Base-by-base conservation (phyloP, 306 rosid genomes). In the Crotalaria pallida region DNA sequence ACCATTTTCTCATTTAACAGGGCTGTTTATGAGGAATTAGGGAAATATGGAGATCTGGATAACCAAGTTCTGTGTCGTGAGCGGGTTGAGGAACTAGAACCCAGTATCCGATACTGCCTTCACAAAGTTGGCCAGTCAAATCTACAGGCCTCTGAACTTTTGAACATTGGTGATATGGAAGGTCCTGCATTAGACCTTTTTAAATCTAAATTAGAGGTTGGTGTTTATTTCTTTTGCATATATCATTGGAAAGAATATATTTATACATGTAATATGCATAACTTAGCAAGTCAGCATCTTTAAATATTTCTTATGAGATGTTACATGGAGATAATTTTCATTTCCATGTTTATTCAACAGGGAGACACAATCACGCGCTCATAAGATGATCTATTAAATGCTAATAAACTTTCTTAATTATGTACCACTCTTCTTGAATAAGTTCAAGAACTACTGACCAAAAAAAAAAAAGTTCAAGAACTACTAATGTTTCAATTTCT, bases 151-250 rank as follows among this genome's bases (percentile, higher is more conserved):
- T 94, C 99, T 61, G 97, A 91, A 74, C 96, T 94, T 75, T 67
- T 94, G 56, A 74, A 91, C 34, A 94, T 94, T 67, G 99, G 95
- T 58, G 99, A 94, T 81, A 84, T 88, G 96, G 97, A 94, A 94
- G 99, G 99, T 69, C 99, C 99, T 65, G 99, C 99, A 33, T 81
- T 94, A 73, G 99, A 91, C 85, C 99, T 91, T 69, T 94, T 94
- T 67, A 94, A 94, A 78, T 86, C 96, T 41, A 94, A 94, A 77
- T 65, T 94, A 74, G 99, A 94, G 97, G 99, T 91, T 60, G 75
- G 88, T 84, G 45, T 84, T 36, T 31, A 51, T 74, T 23, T 47
- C 10, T 44, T 65, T 72, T 41, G 12, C 43, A 10, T 58, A 38
- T 33, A 44, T 59, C 27, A 51, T 29, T 73, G 52, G 43, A 12